Base-by-base conservation (phyloP, 2,329 filamentous ascomycete genomes). In the Coniochaeta pulveracea region DNA sequence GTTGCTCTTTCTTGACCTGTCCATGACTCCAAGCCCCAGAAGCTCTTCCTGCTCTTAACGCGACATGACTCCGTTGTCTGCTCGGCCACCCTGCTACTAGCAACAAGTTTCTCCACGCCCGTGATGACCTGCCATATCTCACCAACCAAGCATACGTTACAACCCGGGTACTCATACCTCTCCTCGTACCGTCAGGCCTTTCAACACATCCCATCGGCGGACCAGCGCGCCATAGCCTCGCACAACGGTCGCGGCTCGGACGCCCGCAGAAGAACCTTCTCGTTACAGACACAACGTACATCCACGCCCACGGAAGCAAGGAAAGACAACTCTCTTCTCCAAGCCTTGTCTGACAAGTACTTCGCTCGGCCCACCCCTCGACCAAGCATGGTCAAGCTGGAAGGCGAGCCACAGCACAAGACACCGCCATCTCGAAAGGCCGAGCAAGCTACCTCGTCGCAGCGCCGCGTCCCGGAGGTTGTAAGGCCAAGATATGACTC, bases 401-500 rank as follows among this genome's bases (percentile, higher is more conserved):
- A 10, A 24, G 4, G 3, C 23, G 4, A 12, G 2, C 11, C 30
- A 9, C n/a, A n/a, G 14, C n/a, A 4, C 14, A 33, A 16, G 2
- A 10, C 19, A 33, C 30, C 22, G 9, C n/a, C 22, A n/a, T 9
- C 9, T 9, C 22, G 19, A 17, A 24, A 19, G n/a, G 30, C 30
- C 30, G 30, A 22, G 23, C 30, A 24, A 33, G 30, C 19, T 33
- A 4, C 30, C 30, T 33, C 30, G 30, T 22, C 30, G 30, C 30
- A 25, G 4, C 7, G 25, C 12, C 23, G 14, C 22, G n/a, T 15
- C 30, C 5, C 10, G 12, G 25, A 17, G 14, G 4, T 22, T 33
- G 30, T 33, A 33, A 24, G 22, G 9, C 22, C n/a, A 24, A n/a
- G 22, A 9, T n/a, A 24, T 12, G 30, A 17, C 10, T 4, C 12